A percentile compares a stretch with the other conserved stretches of the same genome.
phyloP scores from a whole-genome alignment of 78 protist genomes.

The Dictyostelium citrinum region DNA sequence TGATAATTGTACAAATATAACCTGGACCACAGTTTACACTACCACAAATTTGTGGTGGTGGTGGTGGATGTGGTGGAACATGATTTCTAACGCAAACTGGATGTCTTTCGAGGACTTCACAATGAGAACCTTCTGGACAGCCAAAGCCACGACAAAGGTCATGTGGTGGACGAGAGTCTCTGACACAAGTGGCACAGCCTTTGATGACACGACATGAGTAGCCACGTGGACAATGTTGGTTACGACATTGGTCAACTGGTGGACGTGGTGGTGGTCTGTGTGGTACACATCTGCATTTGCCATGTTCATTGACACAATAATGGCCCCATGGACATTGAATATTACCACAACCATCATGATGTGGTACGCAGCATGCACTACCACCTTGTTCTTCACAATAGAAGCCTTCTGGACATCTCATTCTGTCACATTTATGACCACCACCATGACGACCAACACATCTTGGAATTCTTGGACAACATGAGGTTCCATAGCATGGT shows the following conservation, averaged over 20 bases:
- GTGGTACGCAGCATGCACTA: not conserved
- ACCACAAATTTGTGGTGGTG: not conserved
- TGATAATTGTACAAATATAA: not conserved
- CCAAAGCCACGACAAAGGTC: not conserved
- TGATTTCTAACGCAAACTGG: not conserved
- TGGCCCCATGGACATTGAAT: not conserved
- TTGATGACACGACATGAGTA: not conserved
- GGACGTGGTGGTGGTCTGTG: slow-evolving; percentile 1
- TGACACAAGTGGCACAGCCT: not conserved
- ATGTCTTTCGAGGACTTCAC: not conserved
- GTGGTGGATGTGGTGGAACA: slow-evolving; percentile 17
- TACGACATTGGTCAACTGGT: not conserved
- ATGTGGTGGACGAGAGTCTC: not conserved
- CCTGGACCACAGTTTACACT: not conserved
- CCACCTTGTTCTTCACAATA: not conserved
- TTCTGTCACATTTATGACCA: not conserved
- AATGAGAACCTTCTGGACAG: not conserved
- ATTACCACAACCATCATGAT: not conserved
- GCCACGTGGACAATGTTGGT: slow-evolving; percentile 4
- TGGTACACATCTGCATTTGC: not conserved
- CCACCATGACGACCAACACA: not conserved
- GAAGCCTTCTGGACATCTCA: slow-evolving; percentile 1
- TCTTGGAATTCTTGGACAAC: slow-evolving; percentile 59
- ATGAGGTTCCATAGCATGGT: slow-evolving; percentile 20
- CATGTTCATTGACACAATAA: not conserved